Percentiles rank a stretch among this genome's conserved stretches.
phyloP scores from a whole-genome alignment of 805 yeast species.

The Saccharomyces paradoxus region DNA sequence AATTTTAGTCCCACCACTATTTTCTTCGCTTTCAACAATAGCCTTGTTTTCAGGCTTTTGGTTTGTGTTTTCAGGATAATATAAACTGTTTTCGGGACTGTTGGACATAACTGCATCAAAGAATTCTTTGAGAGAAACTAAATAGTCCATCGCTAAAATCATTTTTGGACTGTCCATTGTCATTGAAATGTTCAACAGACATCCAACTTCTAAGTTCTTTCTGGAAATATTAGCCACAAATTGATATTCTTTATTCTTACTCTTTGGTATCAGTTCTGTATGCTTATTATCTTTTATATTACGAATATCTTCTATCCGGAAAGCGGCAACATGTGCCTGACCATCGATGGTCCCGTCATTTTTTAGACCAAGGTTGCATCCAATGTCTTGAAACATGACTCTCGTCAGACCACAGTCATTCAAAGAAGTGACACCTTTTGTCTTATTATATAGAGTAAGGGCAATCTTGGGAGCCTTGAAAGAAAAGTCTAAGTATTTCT shows the following conservation, averaged over 20 bases:
- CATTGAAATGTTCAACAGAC: slow-evolving; percentile 43
- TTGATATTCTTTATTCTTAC: slow-evolving; percentile 56
- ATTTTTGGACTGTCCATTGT: slow-evolving; percentile 75
- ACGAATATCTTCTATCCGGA: slow-evolving; percentile 72
- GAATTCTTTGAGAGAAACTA: slow-evolving; percentile 65
- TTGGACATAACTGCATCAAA: slow-evolving; percentile 30
- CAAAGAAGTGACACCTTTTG: slow-evolving; percentile 32
- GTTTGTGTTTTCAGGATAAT: slow-evolving; percentile 1
- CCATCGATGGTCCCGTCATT: slow-evolving; percentile 50
- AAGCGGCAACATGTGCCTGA: slow-evolving; percentile 58
- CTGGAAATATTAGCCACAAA: slow-evolving; percentile 50
- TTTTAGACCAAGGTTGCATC: slow-evolving; percentile 42
- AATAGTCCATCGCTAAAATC: slow-evolving; percentile 77
- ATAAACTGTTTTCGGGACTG: slow-evolving; percentile 5
- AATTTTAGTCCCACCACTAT: slow-evolving; percentile 17
- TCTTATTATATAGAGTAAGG: slow-evolving; percentile 50
- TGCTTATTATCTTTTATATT: slow-evolving; percentile 55
- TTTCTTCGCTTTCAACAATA: slow-evolving; percentile 4
- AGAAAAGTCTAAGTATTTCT: slow-evolving; percentile 33
- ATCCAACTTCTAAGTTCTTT: slow-evolving; percentile 33
- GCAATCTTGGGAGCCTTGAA: slow-evolving; percentile 60
- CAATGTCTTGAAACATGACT: slow-evolving; percentile 53
- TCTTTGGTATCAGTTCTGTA: slow-evolving; percentile 71
- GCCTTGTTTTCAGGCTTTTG: neutral
- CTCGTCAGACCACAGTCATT: slow-evolving; percentile 41